Evolutionary conservation across 345 rosid species (phyloP).

Genomic region (Citrus inodora): DNA sequence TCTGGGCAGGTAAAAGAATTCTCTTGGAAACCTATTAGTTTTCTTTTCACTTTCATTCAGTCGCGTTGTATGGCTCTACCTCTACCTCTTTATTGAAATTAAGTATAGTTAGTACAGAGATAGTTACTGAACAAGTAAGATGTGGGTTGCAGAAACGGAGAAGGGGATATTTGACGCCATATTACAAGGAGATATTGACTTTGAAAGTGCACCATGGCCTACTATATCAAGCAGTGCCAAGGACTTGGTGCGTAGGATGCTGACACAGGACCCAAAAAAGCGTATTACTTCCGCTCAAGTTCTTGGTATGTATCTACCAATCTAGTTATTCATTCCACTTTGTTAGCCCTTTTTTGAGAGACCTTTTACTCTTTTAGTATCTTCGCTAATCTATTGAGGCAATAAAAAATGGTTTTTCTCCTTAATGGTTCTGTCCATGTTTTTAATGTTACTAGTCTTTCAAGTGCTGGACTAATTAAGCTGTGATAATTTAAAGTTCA

Average conservation of each 20-base stretch:
- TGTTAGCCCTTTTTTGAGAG: background rate
- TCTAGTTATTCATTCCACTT: background rate
- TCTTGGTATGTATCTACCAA: conserved; percentile 42
- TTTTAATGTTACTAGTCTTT: background rate
- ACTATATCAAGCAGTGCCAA: conserved; percentile 72
- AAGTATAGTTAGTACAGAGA: background rate
- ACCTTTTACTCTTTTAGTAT: background rate
- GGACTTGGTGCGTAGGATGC: conserved; percentile 73
- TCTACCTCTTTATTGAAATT: background rate
- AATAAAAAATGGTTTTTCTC: background rate
- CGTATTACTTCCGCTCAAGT: conserved; percentile 72
- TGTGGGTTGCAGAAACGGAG: conserved; percentile 55
- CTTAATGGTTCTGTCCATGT: background rate
- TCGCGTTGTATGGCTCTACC: background rate
- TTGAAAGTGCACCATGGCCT: conserved; percentile 79
- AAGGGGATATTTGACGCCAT: conserved; percentile 78
- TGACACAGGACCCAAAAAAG: conserved; percentile 62
- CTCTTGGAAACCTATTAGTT: background rate
- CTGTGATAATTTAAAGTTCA: background rate
- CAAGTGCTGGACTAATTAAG: background rate
- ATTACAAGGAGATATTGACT: conserved; percentile 71
- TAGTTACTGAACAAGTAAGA: background rate
- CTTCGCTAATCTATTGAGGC: background rate
- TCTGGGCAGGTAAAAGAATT: conserved; percentile 77
- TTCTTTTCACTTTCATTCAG: background rate